These are phyloP conservation scores for Pinus taeda DNA, from an alignment of 75 land plant genomes.

Conservation along the genomic window DNA sequence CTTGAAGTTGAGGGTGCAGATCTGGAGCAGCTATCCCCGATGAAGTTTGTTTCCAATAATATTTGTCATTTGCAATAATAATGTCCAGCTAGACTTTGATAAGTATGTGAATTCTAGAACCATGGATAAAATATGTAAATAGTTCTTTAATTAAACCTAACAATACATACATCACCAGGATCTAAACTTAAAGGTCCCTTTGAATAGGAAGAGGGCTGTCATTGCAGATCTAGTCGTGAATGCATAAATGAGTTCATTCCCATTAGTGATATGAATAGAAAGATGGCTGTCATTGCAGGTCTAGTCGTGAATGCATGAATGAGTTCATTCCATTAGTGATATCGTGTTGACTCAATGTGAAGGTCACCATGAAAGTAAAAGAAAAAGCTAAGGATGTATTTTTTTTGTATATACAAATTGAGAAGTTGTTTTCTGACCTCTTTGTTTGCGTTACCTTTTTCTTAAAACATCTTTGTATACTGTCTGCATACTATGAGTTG, in stretches of 20 bases:
- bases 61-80: slow-evolving; percentile 6
- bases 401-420: not conserved
- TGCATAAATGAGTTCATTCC: slow-evolving; percentile 3
- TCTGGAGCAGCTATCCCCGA: not conserved
- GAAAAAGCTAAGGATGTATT: not conserved
- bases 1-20: too few relatives aligned
- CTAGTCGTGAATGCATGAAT: not conserved
- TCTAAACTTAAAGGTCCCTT: not conserved
- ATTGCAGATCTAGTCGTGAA: not conserved
- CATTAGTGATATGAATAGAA: not conserved
- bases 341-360: slow-evolving; percentile 6
- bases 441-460: not conserved
- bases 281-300: not conserved
- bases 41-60: not conserved
- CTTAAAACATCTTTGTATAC: not conserved
- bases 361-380: not conserved
- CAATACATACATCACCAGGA: not conserved
- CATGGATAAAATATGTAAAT: not conserved
- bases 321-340: not conserved
- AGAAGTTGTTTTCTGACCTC: not conserved
- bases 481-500: too few relatives aligned
- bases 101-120: not conserved
- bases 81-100: not conserved
- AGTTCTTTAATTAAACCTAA: not conserved
- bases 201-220: not conserved